These are phyloP conservation scores for Ogataea henricii DNA, from an alignment of 805 yeast genomes.

Conservation along the genomic window DNA sequence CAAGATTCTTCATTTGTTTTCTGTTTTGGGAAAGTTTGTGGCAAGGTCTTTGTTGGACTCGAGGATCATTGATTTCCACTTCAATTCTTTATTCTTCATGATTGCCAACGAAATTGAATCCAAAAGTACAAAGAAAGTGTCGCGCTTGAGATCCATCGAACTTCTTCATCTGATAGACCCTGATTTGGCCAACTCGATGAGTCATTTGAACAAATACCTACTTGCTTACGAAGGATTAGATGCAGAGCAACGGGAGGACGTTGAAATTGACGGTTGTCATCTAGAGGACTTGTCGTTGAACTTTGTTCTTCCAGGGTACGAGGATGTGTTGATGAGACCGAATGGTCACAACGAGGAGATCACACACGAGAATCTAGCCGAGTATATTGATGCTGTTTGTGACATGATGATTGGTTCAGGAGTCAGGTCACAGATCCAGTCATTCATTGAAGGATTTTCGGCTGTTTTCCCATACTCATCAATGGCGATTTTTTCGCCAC, in stretches of 20 bases:
- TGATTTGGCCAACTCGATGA: constrained; percentile 58
- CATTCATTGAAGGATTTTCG: constrained; percentile 80
- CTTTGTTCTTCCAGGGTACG: constrained; percentile 78
- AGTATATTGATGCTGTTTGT: constrained; percentile 57
- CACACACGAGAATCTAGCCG: constrained; percentile 52
- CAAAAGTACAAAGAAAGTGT: constrained; percentile 6
- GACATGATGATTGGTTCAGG: constrained; percentile 66
- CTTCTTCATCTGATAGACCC: constrained; percentile 56
- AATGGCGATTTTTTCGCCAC: constrained; percentile 67
- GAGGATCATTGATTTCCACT: constrained; percentile 80
- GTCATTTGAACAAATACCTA: constrained; percentile 47
- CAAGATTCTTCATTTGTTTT: constrained; percentile 54
- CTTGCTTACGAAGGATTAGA: constrained; percentile 20
- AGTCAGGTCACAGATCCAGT: constrained; percentile 58
- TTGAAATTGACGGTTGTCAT: constrained; percentile 31
- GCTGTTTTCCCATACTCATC: constrained; percentile 79
- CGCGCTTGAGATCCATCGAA: constrained; percentile 32
- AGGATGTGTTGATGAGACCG: constrained; percentile 55
- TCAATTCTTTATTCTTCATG: constrained; percentile 71
- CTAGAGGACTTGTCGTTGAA: constrained; percentile 59
- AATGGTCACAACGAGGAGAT: constrained; percentile 57
- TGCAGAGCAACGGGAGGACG: constrained; percentile 11
- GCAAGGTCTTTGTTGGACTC: constrained; percentile 87
- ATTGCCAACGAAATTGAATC: constrained; percentile 44
- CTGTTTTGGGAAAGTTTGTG: constrained; percentile 74